Base-by-base conservation (phyloP, 148 eudicot species). In the Rhododendron molle region DNA sequence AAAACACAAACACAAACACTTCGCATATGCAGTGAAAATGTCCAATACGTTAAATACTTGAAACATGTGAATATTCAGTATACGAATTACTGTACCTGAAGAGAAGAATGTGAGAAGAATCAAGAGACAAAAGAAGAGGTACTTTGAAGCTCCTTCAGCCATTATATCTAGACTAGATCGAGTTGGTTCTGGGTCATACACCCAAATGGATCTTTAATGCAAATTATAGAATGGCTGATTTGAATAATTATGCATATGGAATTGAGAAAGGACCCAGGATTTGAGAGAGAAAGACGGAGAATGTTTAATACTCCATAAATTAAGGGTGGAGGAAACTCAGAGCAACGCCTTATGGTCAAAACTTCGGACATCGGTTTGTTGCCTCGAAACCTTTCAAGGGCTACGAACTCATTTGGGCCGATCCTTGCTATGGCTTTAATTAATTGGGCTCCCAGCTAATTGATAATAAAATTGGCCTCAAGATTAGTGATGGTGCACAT, bases 31-130 rank as follows among this genome's bases (percentile, higher is more conserved):
- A 34, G 6, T 54, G 69, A 32, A 43, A 49, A 52, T 7, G 65
- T 3, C 13, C 28, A 11, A 49, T 20, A 47, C 36, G 5, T 83
- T 38, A 30, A 83, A 71, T 71, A 52, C 49, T 50, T 49, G 1
- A n/a, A 15, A n/a, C 67, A 77, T 7, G 20, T 30, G 47, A 74
- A 76, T 40, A 40, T 40, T 8, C 30, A 78, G 81, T 7, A 28
- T 23, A 87, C 93, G 83, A 73, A 16, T 73, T 85, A 40, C 1
- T 6, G 44, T 40, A 94, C 97, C 96, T 78, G 92, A 88, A 78
- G 87, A 82, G 89, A 80, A 91, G 89, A 90, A 62, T 85, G 83
- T 69, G 83, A 85, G 88, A 79, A 86, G 36, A 73, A 84, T 85
- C 50, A 90, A 80, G 54, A 91, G 85, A 83, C 86, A 69, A 56